Conservation (phyloP, 805 yeast genomes). For the Tetrapisispora arboricola region DNA sequence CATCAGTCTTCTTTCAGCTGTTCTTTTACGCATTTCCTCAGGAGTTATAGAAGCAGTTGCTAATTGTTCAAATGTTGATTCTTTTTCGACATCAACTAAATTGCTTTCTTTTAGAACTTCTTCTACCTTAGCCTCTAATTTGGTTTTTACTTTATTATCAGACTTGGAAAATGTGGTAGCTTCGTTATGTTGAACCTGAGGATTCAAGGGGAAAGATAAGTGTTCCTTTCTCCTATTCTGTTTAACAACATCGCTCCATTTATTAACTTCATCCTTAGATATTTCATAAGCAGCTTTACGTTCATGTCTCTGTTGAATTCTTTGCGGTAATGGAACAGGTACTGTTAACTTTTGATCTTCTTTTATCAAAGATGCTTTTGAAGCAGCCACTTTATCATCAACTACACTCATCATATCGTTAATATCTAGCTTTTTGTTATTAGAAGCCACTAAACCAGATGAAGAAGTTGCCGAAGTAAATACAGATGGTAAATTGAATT, state of each 20-base stretch:
- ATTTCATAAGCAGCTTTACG: conserved; percentile 85
- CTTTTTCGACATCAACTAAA: conserved; percentile 59
- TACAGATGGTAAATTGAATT: conserved; percentile 53
- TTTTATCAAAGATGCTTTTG: conserved; percentile 39
- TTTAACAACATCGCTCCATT: conserved; percentile 80
- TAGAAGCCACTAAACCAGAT: neutral
- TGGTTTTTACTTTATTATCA: conserved; percentile 38
- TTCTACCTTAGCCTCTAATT: conserved; percentile 58
- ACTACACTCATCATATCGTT: conserved; percentile 68
- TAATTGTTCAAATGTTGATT: conserved; percentile 78
- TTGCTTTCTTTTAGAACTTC: conserved; percentile 53
- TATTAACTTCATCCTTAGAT: conserved; percentile 73
- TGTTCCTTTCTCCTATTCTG: conserved; percentile 78
- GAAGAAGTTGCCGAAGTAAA: neutral
- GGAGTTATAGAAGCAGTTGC: conserved; percentile 71
- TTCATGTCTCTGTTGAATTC: conserved; percentile 77
- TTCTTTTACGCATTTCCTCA: conserved; percentile 67
- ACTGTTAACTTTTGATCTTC: conserved; percentile 31
- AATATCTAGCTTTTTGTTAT: conserved; percentile 43
- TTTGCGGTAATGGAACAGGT: conserved; percentile 71
- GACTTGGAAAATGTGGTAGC: conserved; percentile 47
- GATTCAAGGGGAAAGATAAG: conserved; percentile 57
- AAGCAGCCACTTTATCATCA: conserved; percentile 38
- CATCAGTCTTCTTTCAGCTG: conserved; percentile 80
- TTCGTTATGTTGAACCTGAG: conserved; percentile 33